These are phyloP conservation scores for Boletus insuetus DNA, from an alignment of 768 basidiomycete genomes.

Conservation along the genomic window DNA sequence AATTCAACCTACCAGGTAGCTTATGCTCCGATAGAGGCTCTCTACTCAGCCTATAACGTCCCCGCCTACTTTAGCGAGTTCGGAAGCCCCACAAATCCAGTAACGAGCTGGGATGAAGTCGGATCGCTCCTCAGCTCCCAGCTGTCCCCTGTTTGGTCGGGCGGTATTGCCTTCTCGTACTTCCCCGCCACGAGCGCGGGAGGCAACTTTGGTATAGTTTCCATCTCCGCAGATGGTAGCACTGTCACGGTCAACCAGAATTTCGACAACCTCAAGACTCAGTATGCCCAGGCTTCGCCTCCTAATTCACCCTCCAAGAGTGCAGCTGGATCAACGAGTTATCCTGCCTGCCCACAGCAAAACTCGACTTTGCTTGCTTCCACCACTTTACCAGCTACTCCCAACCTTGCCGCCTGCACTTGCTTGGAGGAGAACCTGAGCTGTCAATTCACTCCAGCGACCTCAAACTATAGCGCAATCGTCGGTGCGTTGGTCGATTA, in stretches of 20 bases:
- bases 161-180: conserved; percentile 87
- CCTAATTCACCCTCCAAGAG: conserved; percentile 63
- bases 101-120: conserved; percentile 75
- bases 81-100: conserved; percentile 66
- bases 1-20: conserved; percentile 51
- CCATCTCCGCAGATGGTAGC: conserved; percentile 58
- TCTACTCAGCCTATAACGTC: conserved; percentile 67
- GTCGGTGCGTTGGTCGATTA: conserved; percentile 62
- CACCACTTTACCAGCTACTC: conserved; percentile 76
- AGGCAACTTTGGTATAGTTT: conserved; percentile 86
- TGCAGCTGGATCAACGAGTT: conserved; percentile 48
- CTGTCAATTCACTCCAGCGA: conserved; percentile 70
- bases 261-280: conserved; percentile 59
- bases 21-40: conserved; percentile 53
- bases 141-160: conserved; percentile 82
- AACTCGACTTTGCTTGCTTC: conserved; percentile 64
- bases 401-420: conserved; percentile 73
- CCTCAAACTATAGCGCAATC: conserved; percentile 56
- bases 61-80: conserved; percentile 91
- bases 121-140: conserved; percentile 65
- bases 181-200: conserved; percentile 75
- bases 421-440: conserved; percentile 68
- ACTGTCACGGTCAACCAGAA: conserved; percentile 70
- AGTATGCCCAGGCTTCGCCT: conserved; percentile 56
- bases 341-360: conserved; percentile 59